These are phyloP conservation scores for Geotrichum aggregatum DNA, from an alignment of 1,139 yeast species.

Conservation along the genomic window DNA sequence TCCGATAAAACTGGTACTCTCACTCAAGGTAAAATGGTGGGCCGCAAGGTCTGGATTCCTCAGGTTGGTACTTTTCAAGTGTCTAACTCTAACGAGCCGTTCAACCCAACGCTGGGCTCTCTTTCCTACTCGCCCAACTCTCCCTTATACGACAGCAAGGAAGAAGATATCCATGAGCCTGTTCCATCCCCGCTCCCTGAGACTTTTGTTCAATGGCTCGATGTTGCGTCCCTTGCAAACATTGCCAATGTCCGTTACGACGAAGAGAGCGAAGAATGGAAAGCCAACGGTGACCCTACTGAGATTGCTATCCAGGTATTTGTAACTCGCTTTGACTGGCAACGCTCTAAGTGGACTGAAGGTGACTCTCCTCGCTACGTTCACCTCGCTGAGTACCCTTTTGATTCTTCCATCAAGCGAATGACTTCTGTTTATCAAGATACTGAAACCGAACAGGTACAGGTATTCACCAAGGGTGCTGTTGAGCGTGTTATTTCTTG, in stretches of 20 bases:
- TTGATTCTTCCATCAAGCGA: constrained; percentile 71
- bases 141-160: constrained; percentile 42
- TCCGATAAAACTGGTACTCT: constrained; percentile 82
- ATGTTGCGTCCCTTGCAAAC: constrained; percentile 66
- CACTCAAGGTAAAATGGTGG: constrained; percentile 77
- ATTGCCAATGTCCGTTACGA: constrained; percentile 56
- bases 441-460: constrained; percentile 37
- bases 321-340: constrained; percentile 51
- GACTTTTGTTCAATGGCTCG: constrained; percentile 48
- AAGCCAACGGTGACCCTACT: constrained; percentile 80
- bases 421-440: constrained; percentile 61
- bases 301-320: constrained; percentile 80
- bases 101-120: constrained; percentile 66
- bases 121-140: constrained; percentile 40
- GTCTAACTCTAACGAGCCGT: constrained; percentile 60
- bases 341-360: constrained; percentile 46
- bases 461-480: constrained; percentile 69
- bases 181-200: constrained; percentile 24
- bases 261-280: constrained; percentile 50
- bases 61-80: constrained; percentile 62
- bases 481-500: constrained; percentile 64
- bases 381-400: constrained; percentile 66
- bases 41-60: constrained; percentile 74
- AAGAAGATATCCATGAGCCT: constrained; percentile 19
- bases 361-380: constrained; percentile 32